phyloP scores from a whole-genome alignment of 176 grass and related monocot species.

The Carex pumila region DNA sequence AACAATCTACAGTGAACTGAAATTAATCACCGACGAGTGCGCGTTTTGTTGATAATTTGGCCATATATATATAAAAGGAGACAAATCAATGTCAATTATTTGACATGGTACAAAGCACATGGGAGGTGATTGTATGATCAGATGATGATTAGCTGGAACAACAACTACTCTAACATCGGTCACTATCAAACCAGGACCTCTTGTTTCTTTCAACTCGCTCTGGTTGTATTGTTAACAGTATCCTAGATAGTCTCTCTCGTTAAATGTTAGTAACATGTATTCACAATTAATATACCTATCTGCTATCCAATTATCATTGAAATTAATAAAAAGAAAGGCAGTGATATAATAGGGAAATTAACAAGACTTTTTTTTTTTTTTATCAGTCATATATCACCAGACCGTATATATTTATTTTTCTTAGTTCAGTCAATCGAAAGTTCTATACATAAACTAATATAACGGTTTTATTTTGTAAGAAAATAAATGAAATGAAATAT shows the following conservation, averaged over 20 bases:
- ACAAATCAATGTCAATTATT: conserved; percentile 2
- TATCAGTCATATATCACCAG: background rate
- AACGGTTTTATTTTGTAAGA: background rate
- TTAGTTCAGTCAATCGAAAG: background rate
- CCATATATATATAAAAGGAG: background rate
- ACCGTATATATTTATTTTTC: background rate
- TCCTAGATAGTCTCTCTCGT: background rate
- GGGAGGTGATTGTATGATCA: conserved; percentile 4
- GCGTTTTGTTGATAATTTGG: background rate
- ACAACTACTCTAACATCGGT: background rate
- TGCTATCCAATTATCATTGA: background rate
- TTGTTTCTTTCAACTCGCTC: background rate
- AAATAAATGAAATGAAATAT: background rate
- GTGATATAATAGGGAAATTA: background rate
- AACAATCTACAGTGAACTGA: background rate
- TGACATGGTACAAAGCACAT: conserved; percentile 12
- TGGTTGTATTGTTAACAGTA: background rate
- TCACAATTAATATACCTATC: too few species aligned
- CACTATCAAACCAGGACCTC: conserved; percentile 4
- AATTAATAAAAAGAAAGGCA: background rate
- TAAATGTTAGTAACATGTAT: background rate
- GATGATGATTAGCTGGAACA: conserved; percentile 21
- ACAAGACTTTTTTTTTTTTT: background rate
- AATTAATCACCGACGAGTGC: background rate
- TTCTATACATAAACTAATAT: background rate